These are phyloP conservation scores for Allium fistulosum DNA, from an alignment of 106 monocot species.

Conservation along the genomic window DNA sequence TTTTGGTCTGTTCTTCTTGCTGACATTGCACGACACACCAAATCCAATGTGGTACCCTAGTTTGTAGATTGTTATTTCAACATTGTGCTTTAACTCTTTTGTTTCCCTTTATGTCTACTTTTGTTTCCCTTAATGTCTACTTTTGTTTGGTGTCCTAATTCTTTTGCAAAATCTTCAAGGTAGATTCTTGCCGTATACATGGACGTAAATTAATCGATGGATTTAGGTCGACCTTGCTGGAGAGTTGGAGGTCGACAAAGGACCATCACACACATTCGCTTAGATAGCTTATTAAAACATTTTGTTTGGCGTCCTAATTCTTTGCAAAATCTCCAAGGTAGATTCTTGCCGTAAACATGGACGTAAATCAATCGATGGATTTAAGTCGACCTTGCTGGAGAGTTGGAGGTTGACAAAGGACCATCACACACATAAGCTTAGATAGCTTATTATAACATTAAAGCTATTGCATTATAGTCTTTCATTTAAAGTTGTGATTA, in stretches of 20 bases:
- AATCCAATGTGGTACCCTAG: no score
- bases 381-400: constrained; percentile 22
- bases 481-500: no score
- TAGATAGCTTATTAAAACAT: no score
- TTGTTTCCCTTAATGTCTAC: no score
- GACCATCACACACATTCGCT: constrained; percentile 12
- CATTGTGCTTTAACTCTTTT: no score
- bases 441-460: no score
- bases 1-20: no score
- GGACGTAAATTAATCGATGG: constrained; percentile 32
- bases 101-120: no score
- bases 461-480: no score
- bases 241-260: constrained; percentile 28
- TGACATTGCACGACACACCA: no score
- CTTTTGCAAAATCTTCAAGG: constrained; percentile 24
- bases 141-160: constrained; percentile 24
- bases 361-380: constrained; percentile 26
- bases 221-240: constrained; percentile 17
- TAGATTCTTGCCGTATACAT: constrained; percentile 27
- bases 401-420: constrained; percentile 24
- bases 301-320: constrained; percentile 27
- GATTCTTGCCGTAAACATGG: constrained; percentile 33
- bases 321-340: constrained; percentile 20
- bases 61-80: no score
- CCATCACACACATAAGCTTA: constrained; percentile 5